These are phyloP conservation scores for Hymenoscyphus scutula DNA, from an alignment of 2,329 filamentous ascomycete species.

Conservation along the genomic window DNA sequence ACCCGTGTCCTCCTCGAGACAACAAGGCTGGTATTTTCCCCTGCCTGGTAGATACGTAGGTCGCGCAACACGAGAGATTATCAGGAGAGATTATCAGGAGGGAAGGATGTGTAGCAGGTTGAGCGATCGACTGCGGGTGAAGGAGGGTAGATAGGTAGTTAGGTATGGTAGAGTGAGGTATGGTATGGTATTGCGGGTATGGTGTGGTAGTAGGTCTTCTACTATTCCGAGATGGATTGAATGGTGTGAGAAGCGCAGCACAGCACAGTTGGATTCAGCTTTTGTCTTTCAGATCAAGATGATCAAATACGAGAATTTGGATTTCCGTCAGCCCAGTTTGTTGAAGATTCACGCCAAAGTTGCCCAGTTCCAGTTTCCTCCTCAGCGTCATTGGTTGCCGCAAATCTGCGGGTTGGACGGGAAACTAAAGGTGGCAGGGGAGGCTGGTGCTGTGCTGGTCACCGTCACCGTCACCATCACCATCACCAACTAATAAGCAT, in stretches of 20 bases:
- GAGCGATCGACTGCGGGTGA: neutral
- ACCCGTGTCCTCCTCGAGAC: neutral
- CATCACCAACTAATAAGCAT: neutral
- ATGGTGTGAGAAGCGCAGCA: neutral
- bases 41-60: neutral
- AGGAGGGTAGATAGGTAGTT: neutral
- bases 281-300: neutral
- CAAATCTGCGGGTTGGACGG: neutral
- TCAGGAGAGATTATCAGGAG: neutral
- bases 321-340: neutral
- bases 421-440: constrained; percentile 1
- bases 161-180: too few relatives aligned
- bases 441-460: neutral
- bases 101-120: neutral
- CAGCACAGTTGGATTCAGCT: neutral
- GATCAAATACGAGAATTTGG: constrained; percentile 1
- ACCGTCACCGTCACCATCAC: too few relatives aligned
- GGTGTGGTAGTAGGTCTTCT: too few relatives aligned
- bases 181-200: neutral
- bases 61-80: constrained; percentile 1
- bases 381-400: neutral
- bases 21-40: neutral
- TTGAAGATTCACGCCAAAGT: neutral
- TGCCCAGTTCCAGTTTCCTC: neutral
- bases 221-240: too few relatives aligned